phyloP scores from a whole-genome alignment of 768 basidiomycete genomes.

The Auricularia sp. region DNA sequence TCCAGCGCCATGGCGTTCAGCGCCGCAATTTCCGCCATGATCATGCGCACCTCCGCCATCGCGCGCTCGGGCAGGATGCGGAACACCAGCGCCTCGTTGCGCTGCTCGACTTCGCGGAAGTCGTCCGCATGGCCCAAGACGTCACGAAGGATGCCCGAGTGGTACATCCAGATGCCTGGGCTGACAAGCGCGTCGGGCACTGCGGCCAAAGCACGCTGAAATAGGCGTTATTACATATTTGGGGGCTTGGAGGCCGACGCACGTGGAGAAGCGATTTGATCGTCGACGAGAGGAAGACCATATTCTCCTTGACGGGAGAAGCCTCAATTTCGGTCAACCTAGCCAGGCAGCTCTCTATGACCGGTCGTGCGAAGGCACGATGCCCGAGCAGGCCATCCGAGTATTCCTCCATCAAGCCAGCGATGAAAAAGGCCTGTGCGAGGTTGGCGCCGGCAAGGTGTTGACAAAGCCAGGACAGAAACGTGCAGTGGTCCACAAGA shows the following conservation, averaged over 20 bases:
- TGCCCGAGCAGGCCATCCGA: constrained; percentile 54
- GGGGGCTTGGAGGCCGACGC: constrained; percentile 11
- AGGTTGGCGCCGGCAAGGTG: constrained; percentile 71
- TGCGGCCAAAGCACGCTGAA: constrained; percentile 58
- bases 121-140: constrained; percentile 44
- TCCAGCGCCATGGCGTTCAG: constrained; percentile 65
- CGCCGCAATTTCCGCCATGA: constrained; percentile 45
- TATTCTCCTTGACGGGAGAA: constrained; percentile 43
- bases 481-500: constrained; percentile 66
- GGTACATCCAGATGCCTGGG: constrained; percentile 53
- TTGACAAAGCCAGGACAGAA: constrained; percentile 69
- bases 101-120: constrained; percentile 55
- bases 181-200: constrained; percentile 65
- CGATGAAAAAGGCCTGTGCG: constrained; percentile 70
- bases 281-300: constrained; percentile 41
- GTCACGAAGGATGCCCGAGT: constrained; percentile 37
- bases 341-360: constrained; percentile 58
- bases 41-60: constrained; percentile 24
- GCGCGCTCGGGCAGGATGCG: constrained; percentile 50
- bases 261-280: constrained; percentile 57
- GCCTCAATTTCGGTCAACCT: constrained; percentile 59
- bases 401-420: constrained; percentile 71
- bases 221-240: neutral
- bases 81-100: constrained; percentile 78
- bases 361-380: constrained; percentile 58